Conservation (phyloP, 2,329 filamentous ascomycete genomes). For the Aspergillus neoniger region DNA sequence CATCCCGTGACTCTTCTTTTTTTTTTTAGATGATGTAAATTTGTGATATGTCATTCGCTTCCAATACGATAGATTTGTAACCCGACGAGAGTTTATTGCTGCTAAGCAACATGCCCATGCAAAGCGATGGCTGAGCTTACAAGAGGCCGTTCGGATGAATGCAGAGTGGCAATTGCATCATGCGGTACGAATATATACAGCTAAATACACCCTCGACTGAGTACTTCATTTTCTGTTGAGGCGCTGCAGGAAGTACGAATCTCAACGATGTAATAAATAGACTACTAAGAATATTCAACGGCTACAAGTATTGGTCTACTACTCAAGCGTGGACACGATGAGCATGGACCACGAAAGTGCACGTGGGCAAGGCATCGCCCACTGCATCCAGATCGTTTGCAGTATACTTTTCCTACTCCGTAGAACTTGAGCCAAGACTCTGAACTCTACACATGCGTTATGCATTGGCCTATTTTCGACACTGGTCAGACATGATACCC, state of each 20-base stretch:
- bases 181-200: not conserved
- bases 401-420: not conserved
- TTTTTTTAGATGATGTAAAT: not conserved
- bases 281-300: not conserved
- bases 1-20: not conserved
- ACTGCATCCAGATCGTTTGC: not conserved
- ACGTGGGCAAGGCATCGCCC: not conserved
- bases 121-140: not conserved
- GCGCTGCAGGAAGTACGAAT: not conserved
- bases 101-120: slow-evolving; percentile 2
- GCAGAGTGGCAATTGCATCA: not conserved
- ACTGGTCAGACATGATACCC: not conserved
- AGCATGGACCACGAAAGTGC: not conserved
- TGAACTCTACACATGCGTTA: not conserved
- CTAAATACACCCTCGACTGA: not conserved
- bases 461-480: not conserved
- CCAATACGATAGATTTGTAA: not conserved
- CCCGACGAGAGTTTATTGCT: not conserved
- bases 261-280: not conserved
- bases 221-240: not conserved
- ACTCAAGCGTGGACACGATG: not conserved
- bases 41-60: not conserved
- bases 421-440: not conserved
- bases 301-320: not conserved
- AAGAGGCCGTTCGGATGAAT: not conserved